phyloP scores from a whole-genome alignment of 2,329 filamentous ascomycete species.

The Endoconidiophora laricicola region DNA sequence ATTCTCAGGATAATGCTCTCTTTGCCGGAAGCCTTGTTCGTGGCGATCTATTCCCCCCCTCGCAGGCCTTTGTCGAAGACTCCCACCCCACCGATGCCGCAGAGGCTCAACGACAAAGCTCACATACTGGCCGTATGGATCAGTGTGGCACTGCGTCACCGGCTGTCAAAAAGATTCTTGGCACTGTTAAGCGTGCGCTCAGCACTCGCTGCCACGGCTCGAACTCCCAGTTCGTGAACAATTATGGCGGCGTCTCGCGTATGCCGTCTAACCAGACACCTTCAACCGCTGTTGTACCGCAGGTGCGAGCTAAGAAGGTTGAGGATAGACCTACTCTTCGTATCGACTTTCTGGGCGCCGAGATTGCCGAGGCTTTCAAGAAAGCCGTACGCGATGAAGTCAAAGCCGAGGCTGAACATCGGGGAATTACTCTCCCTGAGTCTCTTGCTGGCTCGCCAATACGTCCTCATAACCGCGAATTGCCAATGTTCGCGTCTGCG shows the following conservation, averaged over 20 bases:
- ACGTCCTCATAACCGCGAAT: not conserved
- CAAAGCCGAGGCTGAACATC: constrained; percentile 15
- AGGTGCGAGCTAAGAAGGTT: constrained; percentile 29
- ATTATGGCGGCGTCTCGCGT: constrained; percentile 32
- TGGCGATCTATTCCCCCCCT: constrained; percentile 69
- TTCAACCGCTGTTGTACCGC: constrained; percentile 43
- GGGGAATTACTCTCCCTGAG: not conserved
- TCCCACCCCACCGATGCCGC: constrained; percentile 33
- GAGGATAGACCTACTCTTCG: constrained; percentile 39
- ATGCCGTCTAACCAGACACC: constrained; percentile 42
- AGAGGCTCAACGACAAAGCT: constrained; percentile 23
- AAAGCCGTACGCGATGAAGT: constrained; percentile 53
- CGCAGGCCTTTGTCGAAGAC: constrained; percentile 62
- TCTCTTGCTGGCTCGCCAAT: not conserved
- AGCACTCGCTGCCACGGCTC: constrained; percentile 34
- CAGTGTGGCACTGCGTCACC: constrained; percentile 22
- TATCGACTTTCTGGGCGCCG: constrained; percentile 69
- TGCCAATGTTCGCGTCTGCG: not conserved
- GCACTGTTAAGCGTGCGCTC: constrained; percentile 68
- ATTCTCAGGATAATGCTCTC: constrained; percentile 30
- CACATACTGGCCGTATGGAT: not conserved
- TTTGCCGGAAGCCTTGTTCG: constrained; percentile 74
- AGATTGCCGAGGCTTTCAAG: constrained; percentile 63
- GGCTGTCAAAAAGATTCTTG: constrained; percentile 72
- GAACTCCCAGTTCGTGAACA: constrained; percentile 18